Percentiles rank a stretch among this genome's conserved stretches.
Evolutionary conservation across 1,139 yeast species (phyloP).

Genomic region (Taphrina wiesneri): DNA sequence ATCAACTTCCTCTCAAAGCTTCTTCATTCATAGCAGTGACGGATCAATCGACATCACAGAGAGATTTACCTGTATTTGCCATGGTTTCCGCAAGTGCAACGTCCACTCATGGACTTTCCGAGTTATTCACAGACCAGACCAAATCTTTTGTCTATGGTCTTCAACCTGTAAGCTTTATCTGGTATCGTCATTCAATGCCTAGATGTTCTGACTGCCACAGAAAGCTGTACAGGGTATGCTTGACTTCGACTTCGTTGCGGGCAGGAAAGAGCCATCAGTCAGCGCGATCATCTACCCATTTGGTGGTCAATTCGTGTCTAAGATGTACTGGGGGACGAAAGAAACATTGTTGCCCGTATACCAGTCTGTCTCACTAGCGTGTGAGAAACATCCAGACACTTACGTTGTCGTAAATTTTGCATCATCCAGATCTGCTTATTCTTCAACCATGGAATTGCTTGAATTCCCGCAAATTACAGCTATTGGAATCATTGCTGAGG

Average conservation of each 20-base stretch:
- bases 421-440: conserved; percentile 52
- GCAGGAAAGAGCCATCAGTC: conserved; percentile 52
- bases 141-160: conserved; percentile 44
- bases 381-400: conserved; percentile 52
- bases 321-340: conserved; percentile 56
- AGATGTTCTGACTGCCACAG: conserved; percentile 9
- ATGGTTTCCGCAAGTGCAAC: conserved; percentile 3
- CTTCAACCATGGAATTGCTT: conserved; percentile 53
- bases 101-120: conserved; percentile 12
- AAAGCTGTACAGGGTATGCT: conserved; percentile 55
- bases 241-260: conserved; percentile 53
- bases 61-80: neutral
- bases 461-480: conserved; percentile 52
- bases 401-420: conserved; percentile 55
- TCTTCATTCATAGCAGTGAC: neutral
- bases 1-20: no score
- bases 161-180: conserved; percentile 39
- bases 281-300: conserved; percentile 54
- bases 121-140: conserved; percentile 28
- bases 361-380: conserved; percentile 49
- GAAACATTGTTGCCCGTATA: conserved; percentile 53
- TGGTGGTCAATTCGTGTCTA: conserved; percentile 52
- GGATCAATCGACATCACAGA: no score
- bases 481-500: conserved; percentile 54
- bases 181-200: no score